phyloP scores from a whole-genome alignment of 345 rosid genomes.

The Acer negundo region DNA sequence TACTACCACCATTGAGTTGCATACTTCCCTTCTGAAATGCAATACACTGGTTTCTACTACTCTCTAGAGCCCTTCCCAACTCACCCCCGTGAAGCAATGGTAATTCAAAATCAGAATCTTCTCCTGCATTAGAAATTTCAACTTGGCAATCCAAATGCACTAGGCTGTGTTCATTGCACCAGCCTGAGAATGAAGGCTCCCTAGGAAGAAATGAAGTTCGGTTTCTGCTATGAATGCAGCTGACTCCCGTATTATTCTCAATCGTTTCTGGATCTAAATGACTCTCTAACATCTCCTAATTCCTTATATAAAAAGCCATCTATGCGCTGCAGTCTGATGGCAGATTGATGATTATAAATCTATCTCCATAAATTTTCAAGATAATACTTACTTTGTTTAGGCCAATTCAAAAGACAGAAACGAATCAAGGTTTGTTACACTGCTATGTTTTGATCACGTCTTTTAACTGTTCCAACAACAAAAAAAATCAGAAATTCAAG shows the following conservation, averaged over 20 bases:
- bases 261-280: slow-evolving; percentile 23
- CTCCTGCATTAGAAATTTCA: slow-evolving; percentile 23
- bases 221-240: slow-evolving; percentile 25
- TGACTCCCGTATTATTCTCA: slow-evolving; percentile 15
- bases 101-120: slow-evolving; percentile 35
- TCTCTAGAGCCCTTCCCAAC: slow-evolving; percentile 28
- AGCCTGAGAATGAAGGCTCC: slow-evolving; percentile 49
- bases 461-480: slow-evolving; percentile 5
- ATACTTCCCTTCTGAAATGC: slow-evolving; percentile 40
- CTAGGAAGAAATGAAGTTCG: slow-evolving; percentile 29
- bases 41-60: slow-evolving; percentile 22
- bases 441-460: slow-evolving; percentile 5
- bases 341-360: not conserved
- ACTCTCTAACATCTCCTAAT: slow-evolving; percentile 41
- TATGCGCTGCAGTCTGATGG: not conserved
- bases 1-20: slow-evolving; percentile 48
- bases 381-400: not conserved
- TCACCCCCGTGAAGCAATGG: slow-evolving; percentile 33
- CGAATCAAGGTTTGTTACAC: not conserved
- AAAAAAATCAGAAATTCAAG: not conserved
- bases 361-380: not conserved
- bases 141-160: slow-evolving; percentile 23
- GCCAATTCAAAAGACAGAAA: not conserved
- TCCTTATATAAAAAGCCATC: slow-evolving; percentile 24
- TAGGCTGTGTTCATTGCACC: slow-evolving; percentile 33